Base-by-base conservation (phyloP, 2,329 filamentous ascomycete species). In the Trichoderma endophyticum region DNA sequence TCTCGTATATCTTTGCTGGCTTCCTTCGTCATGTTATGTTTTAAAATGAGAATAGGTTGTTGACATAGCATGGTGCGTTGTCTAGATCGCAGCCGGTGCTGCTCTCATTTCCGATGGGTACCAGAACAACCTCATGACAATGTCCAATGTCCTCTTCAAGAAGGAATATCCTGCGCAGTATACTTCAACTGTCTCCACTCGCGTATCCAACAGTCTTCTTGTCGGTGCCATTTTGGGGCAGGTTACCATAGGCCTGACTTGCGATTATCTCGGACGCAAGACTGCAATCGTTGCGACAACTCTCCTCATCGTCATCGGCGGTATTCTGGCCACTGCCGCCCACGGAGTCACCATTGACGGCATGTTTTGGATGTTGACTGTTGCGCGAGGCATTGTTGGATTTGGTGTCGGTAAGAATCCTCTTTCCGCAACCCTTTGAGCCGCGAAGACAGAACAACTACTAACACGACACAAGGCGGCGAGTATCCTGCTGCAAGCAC, bases 361-460 rank as follows among this genome's bases (percentile, higher is more conserved):
- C 71, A 86, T 87, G 84, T 84, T 86, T 70, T 86, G 85, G 84
- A 86, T 86, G 82, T 79, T 87, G 80, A 85, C 83, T 0, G 77
- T 87, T 21, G 81, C 84, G 6, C 81, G 86, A 56, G 85, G 86
- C 6, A 80, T 86, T 39, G 82, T 84, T 43, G 84, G 85, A 6
- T 85, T 87, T 34, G 85, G 85, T 71, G 81, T 83, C 12, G 78
- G 74, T 73, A 67, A 32, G 73, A 14, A 12, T n/a, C 26, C 12
- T 21, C n/a, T 34, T 34, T 54, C 6, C 11, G 43, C 14, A 39
- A 28, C n/a, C 8, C 14, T 2, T 60, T 59, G 56, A 21, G 60
- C 21, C n/a, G 6, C 36, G 15, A 24, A 14, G 32, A 43, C 12
- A 26, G 18, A 60, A 60, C 5, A 9, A 8, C 26, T 36, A n/a